Evolutionary conservation across 495 filamentous ascomycete species (phyloP), one percentile per base, ranked within the genome.

Genomic region (Hapsidospora chrysogenum): DNA sequence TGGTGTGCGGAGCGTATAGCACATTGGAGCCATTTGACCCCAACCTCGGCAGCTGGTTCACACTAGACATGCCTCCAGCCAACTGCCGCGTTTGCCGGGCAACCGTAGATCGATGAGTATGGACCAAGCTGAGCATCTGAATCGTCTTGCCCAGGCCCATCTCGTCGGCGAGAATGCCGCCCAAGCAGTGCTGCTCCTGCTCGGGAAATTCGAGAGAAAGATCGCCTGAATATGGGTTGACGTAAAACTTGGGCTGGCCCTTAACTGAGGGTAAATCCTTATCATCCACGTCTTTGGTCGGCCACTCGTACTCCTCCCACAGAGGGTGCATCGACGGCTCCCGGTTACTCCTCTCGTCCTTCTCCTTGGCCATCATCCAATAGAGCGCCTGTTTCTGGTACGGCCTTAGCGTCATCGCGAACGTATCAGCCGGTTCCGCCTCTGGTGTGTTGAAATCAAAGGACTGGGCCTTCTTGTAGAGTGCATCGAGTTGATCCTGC

Each of bases 291-390:
- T 95, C 89, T 52, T 84, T 86, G 5, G 59, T 61, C 1, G 92
- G 89, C 84, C 85, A 97, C 10, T 46, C 44, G 41, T 96, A 97
- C 55, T 96, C 80, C 58, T 97, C 89, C 89, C 89, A 97, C 4
- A 97, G 54, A 9, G 89, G 89, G 58, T 97, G 85, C 84, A 97
- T 94, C 2, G 85, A 93, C 1, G 52, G 44, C 33, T 74, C 69
- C 34, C 72, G 72, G 18, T 68, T 60, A 13, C 69, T 61, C 36
- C 72, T 74, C 35, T 78, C 69, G 36, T 92, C 72, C 47, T 71
- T 85, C 54, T 97, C 89, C 48, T 97, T 97, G 4, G 74, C 69
- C 29, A 96, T 57, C 79, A 97, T 92, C 89, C 89, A 96, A 50
- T 93, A 62, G 15, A 97, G 60, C 5, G 92, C 83, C 54, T 97